Evolutionary conservation across 192 early-diverging fungal species (phyloP), one percentile per base, ranked within the genome.

Genomic region (Entrophospora sp.): DNA sequence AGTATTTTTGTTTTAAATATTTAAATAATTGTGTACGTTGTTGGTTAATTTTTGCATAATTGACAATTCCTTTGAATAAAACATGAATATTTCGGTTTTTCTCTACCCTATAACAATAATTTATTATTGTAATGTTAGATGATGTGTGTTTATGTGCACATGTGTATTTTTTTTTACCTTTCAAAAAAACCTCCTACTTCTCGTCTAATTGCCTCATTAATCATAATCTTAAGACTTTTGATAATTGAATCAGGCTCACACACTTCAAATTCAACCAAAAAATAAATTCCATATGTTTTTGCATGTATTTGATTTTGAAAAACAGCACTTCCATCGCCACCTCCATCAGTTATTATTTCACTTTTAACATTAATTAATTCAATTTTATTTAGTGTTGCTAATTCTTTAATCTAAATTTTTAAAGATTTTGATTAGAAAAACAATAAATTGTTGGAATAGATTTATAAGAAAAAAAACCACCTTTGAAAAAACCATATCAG

Each of bases 11-110:
- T 13, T 45, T 62, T 20, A 62, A 22, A 16, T 6, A 2, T 12
- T 45, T 31, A 61, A 62, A 62, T 20, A 61, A 45, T 34, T 28
- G 25, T 45, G 18, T 44, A 13, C 60, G 60, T 42, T 62, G 37
- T 32, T 45, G n/a, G 30, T 62, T 62, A 20, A 62, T 30, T 45
- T 34, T 28, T 6, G 60, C 42, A 28, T 62, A 62, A n/a, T 62
- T 28, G 28, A 62, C 14, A 36, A 62, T 44, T 2, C 60, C 60
- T 45, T 31, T 62, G 30, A 62, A 62, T 32, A 62, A 62, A 3
- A 22, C 20, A 6, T 30, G 14, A 1, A 62, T 20, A 31, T 62
- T 62, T 32, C 16, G 25, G 8, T 43, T n/a, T 1, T 14, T 5
- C 42, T 62, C 60, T 4, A 62, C 42, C 30, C 37, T 62, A 62